A percentile compares a stretch with the other conserved stretches of the same genome.
Evolutionary conservation across 257 asterid species (phyloP).

Genomic region (Eustoma russellianum): DNA sequence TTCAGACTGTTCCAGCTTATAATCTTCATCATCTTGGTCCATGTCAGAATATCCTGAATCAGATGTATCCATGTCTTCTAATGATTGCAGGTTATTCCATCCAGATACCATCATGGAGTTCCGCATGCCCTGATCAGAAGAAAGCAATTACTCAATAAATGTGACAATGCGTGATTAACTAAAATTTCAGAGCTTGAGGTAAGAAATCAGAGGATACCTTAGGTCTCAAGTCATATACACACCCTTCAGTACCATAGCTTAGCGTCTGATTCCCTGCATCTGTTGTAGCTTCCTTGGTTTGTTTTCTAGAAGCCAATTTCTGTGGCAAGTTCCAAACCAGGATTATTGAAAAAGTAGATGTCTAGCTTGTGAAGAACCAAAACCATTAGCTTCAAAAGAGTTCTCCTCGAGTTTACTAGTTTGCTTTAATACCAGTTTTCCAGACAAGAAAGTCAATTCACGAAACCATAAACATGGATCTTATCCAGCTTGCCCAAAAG

Average conservation of each 20-base stretch:
- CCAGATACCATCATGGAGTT: conserved; percentile 33
- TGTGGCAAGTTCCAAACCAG: conserved; percentile 4
- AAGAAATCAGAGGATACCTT: conserved; percentile 33
- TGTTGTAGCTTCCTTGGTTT: conserved; percentile 29
- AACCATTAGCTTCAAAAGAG: background rate
- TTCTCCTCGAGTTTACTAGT: too few relatives aligned
- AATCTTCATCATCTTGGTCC: conserved; percentile 26
- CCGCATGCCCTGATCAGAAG: conserved; percentile 40
- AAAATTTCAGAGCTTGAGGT: background rate
- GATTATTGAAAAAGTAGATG: background rate
- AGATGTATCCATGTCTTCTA: conserved; percentile 78
- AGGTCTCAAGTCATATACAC: conserved; percentile 60
- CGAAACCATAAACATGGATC: background rate
- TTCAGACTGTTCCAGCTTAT: conserved; percentile 13
- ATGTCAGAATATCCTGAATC: conserved; percentile 29
- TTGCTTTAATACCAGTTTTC: too few relatives aligned
- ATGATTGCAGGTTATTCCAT: conserved; percentile 20
- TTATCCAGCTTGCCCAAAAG: background rate
- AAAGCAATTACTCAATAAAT: background rate
- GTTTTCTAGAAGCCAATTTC: conserved; percentile 50
- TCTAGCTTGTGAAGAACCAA: background rate
- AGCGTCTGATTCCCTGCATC: conserved; percentile 10
- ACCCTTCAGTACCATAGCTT: conserved; percentile 34
- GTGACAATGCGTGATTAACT: background rate
- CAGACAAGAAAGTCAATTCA: background rate